Evolutionary conservation across 129 eudicot genomes (phyloP), one percentile per base, ranked within the genome.

Genomic region (Flaveria sonorensis): DNA sequence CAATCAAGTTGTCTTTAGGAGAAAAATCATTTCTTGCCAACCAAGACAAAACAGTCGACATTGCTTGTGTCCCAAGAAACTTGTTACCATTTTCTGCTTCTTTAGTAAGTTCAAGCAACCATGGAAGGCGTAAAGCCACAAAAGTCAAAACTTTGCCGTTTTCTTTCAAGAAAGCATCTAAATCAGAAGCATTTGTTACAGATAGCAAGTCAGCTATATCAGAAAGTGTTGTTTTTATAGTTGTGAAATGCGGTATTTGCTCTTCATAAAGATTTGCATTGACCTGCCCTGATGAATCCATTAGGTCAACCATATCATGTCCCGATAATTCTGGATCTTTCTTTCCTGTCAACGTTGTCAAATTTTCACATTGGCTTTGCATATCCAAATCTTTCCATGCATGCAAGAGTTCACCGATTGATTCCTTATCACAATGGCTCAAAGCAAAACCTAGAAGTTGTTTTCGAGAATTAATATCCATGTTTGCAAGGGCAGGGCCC

Each of bases 311-410:
- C 18, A 65, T 74, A 72, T 79, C 83, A 57, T 79, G 86, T 12
- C 70, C 86, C 21, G 83, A 81, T 40, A 80, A 77, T 19, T 88
- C 86, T 6, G 89, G 84, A 81, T 89, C 86, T 50, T 86, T 87
- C 45, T 81, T 83, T 61, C 91, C 92, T 4, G 92, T 85, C 85
- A 86, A 66, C 76, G 62, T 64, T 66, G 82, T 72, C 57, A 95
- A 61, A 15, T 83, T 83, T 72, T 91, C 97, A 79, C 92, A 89
- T 62, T 95, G 96, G 62, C 83, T 90, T 77, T 79, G 84, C 85
- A 92, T 85, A 81, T 95, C 99, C 3, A 95, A 83, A 85, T 95
- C 97, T 81, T 95, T 92, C 99, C 99, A 95, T 47, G 89, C 97
- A 77, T 86, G 76, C 40, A 95, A 81, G 64, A 95, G 85, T 82